Conservation (phyloP, 179 eudicot genomes). For the Sideroxylon spinosum region DNA sequence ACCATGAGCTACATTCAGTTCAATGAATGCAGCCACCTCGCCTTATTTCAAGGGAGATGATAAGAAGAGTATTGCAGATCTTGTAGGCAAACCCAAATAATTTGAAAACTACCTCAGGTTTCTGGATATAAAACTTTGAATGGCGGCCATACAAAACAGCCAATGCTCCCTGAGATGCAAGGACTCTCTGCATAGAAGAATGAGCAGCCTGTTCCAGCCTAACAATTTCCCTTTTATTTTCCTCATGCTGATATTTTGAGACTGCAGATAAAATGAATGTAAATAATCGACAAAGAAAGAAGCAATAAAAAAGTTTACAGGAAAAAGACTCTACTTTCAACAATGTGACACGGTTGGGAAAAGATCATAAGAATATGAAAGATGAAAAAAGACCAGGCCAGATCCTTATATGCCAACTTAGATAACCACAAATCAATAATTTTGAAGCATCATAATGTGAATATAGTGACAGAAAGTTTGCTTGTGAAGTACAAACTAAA, state of each 20-base stretch:
- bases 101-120: conserved; percentile 48
- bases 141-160: conserved; percentile 55
- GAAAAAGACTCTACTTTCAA: background rate
- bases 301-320: background rate
- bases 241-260: conserved; percentile 46
- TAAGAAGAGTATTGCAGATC: background rate
- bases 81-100: background rate
- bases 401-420: too few species aligned
- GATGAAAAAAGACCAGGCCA: background rate
- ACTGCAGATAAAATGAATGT: conserved; percentile 30
- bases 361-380: background rate
- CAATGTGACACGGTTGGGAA: background rate
- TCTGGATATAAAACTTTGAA: conserved; percentile 51
- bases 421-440: background rate
- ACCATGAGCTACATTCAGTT: background rate
- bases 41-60: background rate
- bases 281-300: conserved; percentile 3
- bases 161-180: conserved; percentile 58
- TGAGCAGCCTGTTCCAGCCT: conserved; percentile 59
- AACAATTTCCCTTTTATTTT: conserved; percentile 47
- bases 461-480: background rate
- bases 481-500: background rate
- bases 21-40: background rate
- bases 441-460: background rate
- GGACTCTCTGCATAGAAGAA: conserved; percentile 47